phyloP scores from a whole-genome alignment of 495 filamentous ascomycete genomes.

The Penicillium simplicissimum region DNA sequence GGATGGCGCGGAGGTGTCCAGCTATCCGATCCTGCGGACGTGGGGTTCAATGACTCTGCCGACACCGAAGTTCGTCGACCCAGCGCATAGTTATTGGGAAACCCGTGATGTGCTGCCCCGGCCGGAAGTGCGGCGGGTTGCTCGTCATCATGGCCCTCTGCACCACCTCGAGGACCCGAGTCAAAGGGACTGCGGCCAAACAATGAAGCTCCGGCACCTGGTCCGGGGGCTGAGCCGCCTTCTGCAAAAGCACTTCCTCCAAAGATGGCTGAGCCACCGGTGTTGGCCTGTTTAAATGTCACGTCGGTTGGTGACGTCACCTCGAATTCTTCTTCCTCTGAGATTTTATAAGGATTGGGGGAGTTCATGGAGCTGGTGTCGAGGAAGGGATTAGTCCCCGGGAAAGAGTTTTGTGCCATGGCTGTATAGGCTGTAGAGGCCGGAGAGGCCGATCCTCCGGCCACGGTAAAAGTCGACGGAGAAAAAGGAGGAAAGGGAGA shows the following conservation, averaged over 20 bases:
- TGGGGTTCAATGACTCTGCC: slow-evolving; percentile 91
- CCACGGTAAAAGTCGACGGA: slow-evolving; percentile 28
- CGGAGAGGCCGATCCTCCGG: slow-evolving; percentile 37
- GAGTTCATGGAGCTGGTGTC: slow-evolving; percentile 34
- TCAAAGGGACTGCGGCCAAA: slow-evolving; percentile 45
- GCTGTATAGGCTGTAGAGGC: slow-evolving; percentile 26
- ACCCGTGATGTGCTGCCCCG: slow-evolving; percentile 57
- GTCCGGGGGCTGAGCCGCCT: slow-evolving; percentile 17
- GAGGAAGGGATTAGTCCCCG: slow-evolving; percentile 59
- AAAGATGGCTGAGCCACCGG: slow-evolving; percentile 31
- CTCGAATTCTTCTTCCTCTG: slow-evolving; percentile 63
- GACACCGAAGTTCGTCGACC: slow-evolving; percentile 93
- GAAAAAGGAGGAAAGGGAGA: slow-evolving; percentile 11
- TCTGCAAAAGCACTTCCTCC: slow-evolving; percentile 34
- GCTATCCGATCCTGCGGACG: slow-evolving; percentile 76
- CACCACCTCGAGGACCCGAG: slow-evolving; percentile 19
- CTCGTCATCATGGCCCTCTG: slow-evolving; percentile 26
- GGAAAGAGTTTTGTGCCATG: slow-evolving; percentile 58
- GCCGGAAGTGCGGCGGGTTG: slow-evolving; percentile 37
- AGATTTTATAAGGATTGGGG: slow-evolving; percentile 49
- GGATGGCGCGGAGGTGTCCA: slow-evolving; percentile 85
- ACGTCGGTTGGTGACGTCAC: slow-evolving; percentile 63
- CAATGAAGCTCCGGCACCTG: slow-evolving; percentile 22
- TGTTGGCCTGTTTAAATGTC: slow-evolving; percentile 48
- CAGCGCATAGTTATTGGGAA: slow-evolving; percentile 92